A percentile compares a stretch with the other conserved stretches of the same genome.
Evolutionary conservation across 345 rosid species (phyloP).

Genomic region (Salix koriyanagi): DNA sequence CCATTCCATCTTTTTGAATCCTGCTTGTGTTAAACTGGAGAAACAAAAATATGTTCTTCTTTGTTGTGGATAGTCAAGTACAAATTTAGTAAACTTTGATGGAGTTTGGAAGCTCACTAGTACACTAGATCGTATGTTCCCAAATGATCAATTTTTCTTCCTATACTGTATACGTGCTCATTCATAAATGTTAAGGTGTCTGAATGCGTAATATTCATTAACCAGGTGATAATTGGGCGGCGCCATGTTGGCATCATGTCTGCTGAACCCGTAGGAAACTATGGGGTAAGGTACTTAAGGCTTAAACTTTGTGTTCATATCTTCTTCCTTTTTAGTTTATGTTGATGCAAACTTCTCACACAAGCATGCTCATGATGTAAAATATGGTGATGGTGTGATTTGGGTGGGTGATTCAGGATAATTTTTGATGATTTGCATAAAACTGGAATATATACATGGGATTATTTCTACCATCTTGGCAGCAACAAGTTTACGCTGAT

Average conservation of each 20-base stretch:
- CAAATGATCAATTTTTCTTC: not conserved
- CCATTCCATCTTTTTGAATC: not conserved
- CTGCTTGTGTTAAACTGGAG: not conserved
- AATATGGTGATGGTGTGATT: not conserved
- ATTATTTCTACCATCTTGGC: constrained; percentile 75
- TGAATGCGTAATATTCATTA: constrained; percentile 8
- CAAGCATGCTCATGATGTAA: not conserved
- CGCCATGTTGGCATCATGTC: constrained; percentile 93
- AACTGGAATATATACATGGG: constrained; percentile 95
- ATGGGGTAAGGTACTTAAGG: constrained; percentile 76
- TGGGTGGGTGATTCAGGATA: constrained; percentile 45
- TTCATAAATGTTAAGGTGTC: not conserved
- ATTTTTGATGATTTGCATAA: constrained; percentile 89
- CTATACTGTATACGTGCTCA: not conserved
- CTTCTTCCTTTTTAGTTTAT: not conserved
- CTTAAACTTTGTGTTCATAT: not conserved
- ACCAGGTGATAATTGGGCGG: constrained; percentile 82
- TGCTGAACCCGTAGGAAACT: constrained; percentile 90
- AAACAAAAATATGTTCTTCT: not conserved
- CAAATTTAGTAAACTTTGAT: not conserved
- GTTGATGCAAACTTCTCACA: not conserved
- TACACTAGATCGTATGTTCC: not conserved
- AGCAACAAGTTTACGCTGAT: constrained; percentile 72
- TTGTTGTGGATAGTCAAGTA: not conserved
- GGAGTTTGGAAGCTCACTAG: not conserved